A percentile compares a stretch with the other conserved stretches of the same genome.
Conservation (phyloP, 805 yeast genomes). For the Metschnikowia reukaufii region DNA sequence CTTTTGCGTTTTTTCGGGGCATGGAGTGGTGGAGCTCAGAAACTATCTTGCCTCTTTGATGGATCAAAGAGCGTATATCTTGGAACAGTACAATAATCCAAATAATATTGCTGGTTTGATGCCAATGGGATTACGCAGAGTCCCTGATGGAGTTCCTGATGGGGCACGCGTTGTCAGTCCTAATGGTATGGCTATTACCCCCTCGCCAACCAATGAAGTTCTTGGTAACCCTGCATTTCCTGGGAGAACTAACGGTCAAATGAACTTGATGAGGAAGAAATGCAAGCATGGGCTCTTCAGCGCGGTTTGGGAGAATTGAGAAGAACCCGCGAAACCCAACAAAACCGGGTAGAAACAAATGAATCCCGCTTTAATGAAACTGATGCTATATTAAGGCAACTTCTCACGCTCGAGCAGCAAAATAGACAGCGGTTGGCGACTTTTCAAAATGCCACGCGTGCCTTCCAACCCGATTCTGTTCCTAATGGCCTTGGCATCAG, state of each 20-base stretch:
- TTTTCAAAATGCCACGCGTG: constrained; percentile 14
- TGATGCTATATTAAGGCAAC: constrained; percentile 19
- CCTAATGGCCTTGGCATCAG: constrained; percentile 14
- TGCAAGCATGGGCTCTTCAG: constrained; percentile 25
- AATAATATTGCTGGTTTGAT: not conserved
- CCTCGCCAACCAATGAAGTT: constrained; percentile 14
- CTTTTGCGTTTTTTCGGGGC: constrained; percentile 92
- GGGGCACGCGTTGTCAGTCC: constrained; percentile 3
- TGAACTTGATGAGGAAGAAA: constrained; percentile 15
- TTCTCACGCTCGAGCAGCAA: constrained; percentile 17
- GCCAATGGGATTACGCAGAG: not conserved
- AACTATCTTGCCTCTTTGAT: constrained; percentile 52
- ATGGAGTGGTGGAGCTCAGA: constrained; percentile 77
- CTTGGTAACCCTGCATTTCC: constrained; percentile 16
- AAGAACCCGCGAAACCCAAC: constrained; percentile 10
- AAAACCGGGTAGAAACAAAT: constrained; percentile 1
- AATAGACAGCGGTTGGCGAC: constrained; percentile 16
- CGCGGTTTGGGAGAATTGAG: constrained; percentile 30
- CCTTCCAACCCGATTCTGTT: constrained; percentile 8
- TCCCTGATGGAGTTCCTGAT: not conserved
- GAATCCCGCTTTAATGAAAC: constrained; percentile 14
- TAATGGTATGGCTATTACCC: constrained; percentile 6
- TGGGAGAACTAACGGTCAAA: not conserved
- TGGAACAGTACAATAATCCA: constrained; percentile 16
- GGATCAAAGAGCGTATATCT: constrained; percentile 20